phyloP scores from a whole-genome alignment of 2,329 filamentous ascomycete species.

The Ophiostoma australiae region DNA sequence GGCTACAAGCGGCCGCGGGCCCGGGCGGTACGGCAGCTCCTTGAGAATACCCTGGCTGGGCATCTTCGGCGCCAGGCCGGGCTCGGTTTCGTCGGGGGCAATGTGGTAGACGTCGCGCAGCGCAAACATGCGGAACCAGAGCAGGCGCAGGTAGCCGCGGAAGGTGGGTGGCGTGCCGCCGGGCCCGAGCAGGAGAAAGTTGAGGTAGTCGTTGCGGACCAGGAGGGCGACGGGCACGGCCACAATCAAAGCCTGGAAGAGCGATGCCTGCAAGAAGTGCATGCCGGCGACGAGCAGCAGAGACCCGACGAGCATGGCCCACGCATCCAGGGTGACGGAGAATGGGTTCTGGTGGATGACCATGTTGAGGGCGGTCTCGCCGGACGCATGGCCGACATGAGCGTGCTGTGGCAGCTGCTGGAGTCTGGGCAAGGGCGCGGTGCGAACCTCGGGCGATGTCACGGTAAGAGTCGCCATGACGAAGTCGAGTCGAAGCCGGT shows the following conservation, averaged over 20 bases:
- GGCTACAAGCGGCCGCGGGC: slow-evolving; percentile 60
- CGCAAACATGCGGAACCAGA: slow-evolving; percentile 67
- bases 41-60: slow-evolving; percentile 53
- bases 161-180: slow-evolving; percentile 75
- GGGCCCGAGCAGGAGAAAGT: slow-evolving; percentile 71
- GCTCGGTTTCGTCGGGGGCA: slow-evolving; percentile 47
- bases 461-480: slow-evolving; percentile 23
- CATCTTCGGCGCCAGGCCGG: slow-evolving; percentile 43
- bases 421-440: background rate
- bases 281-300: slow-evolving; percentile 48
- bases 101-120: slow-evolving; percentile 62
- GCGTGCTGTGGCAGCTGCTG: background rate
- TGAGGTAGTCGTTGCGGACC: slow-evolving; percentile 66
- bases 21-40: slow-evolving; percentile 56
- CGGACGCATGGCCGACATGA: background rate
- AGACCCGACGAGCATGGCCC: slow-evolving; percentile 44
- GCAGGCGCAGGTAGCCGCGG: slow-evolving; percentile 66
- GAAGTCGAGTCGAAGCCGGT: background rate
- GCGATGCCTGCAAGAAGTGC: slow-evolving; percentile 46
- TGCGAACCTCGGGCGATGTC: slow-evolving; percentile 21
- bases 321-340: slow-evolving; percentile 50
- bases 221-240: slow-evolving; percentile 47
- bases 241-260: slow-evolving; percentile 47
- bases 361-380: slow-evolving; percentile 36
- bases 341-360: slow-evolving; percentile 48